These are phyloP conservation scores for Bipolaris victoriae DNA, from an alignment of 2,329 filamentous ascomycete species.

Conservation along the genomic window DNA sequence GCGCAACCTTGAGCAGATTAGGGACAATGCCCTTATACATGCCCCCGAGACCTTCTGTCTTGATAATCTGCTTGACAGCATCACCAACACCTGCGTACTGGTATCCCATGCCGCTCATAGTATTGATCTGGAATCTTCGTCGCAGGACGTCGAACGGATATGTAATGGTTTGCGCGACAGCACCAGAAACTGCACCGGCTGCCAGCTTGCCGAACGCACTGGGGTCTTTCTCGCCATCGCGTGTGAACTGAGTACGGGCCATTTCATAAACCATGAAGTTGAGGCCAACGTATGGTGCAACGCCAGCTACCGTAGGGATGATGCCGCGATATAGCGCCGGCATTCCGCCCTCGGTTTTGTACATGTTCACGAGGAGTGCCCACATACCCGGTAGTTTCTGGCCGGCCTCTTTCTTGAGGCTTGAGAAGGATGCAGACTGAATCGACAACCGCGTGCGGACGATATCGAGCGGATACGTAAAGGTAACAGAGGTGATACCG, in stretches of 20 bases:
- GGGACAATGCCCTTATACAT: slow-evolving; percentile 96
- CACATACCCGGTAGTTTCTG: slow-evolving; percentile 88
- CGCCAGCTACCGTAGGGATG: slow-evolving; percentile 89
- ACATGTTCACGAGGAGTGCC: slow-evolving; percentile 80
- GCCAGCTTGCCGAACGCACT: slow-evolving; percentile 78
- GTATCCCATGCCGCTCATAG: slow-evolving; percentile 98
- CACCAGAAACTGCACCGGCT: slow-evolving; percentile 92
- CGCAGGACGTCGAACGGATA: slow-evolving; percentile 97
- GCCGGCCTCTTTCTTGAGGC: slow-evolving; percentile 59
- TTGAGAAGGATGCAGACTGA: slow-evolving; percentile 92
- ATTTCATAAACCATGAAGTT: slow-evolving; percentile 99
- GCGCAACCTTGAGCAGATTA: slow-evolving; percentile 94
- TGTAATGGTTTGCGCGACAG: slow-evolving; percentile 95
- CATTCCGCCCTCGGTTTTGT: slow-evolving; percentile 86
- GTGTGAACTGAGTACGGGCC: slow-evolving; percentile 81
- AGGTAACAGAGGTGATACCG: slow-evolving; percentile 92
- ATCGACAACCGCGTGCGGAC: slow-evolving; percentile 95
- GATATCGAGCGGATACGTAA: slow-evolving; percentile 96
- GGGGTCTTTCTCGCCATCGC: slow-evolving; percentile 85
- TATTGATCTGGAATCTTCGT: slow-evolving; percentile 96
- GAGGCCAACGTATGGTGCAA: slow-evolving; percentile 94
- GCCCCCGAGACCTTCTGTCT: slow-evolving; percentile 81
- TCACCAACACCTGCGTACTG: slow-evolving; percentile 88
- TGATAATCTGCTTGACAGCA: slow-evolving; percentile 79
- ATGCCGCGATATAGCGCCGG: slow-evolving; percentile 91